A percentile compares a stretch with the other conserved stretches of the same genome.
These are phyloP conservation scores for Kokia cookei DNA, from an alignment of 441 rosid genomes.

Conservation along the genomic window DNA sequence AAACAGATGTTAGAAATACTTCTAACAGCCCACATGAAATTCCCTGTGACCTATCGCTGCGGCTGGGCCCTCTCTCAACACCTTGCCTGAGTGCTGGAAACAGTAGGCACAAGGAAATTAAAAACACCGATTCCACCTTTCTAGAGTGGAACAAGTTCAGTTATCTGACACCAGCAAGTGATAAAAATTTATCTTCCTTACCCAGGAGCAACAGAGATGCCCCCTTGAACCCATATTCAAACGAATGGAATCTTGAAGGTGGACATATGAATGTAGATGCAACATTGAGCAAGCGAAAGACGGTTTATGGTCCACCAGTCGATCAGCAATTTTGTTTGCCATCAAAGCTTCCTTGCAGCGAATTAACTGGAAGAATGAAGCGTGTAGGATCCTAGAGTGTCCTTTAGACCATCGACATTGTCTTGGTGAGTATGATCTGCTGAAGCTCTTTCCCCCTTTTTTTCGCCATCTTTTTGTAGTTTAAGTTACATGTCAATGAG, in stretches of 20 bases:
- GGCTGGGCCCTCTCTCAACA: conserved; percentile 52
- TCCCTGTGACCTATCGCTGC: conserved; percentile 64
- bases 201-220: conserved; percentile 6
- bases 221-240: conserved; percentile 13
- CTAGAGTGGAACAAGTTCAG: conserved; percentile 24
- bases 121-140: conserved; percentile 14
- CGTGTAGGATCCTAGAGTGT: conserved; percentile 21
- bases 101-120: conserved; percentile 8
- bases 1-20: conserved; percentile 12
- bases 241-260: conserved; percentile 9
- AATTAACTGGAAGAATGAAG: conserved; percentile 20
- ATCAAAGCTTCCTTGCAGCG: conserved; percentile 26
- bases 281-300: conserved; percentile 31
- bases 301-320: conserved; percentile 22
- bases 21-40: conserved; percentile 19
- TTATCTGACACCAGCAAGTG: conserved; percentile 12
- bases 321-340: conserved; percentile 29
- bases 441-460: conserved; percentile 4
- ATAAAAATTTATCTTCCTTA: conserved; percentile 12
- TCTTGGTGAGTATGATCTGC: conserved; percentile 11
- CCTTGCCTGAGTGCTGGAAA: conserved; percentile 9
- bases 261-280: conserved; percentile 8
- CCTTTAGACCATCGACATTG: conserved; percentile 18
- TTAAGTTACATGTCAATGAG: conserved; percentile 10
- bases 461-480: not conserved